These are phyloP conservation scores for Melastoma candidum DNA, from an alignment of 441 rosid species.

Conservation along the genomic window DNA sequence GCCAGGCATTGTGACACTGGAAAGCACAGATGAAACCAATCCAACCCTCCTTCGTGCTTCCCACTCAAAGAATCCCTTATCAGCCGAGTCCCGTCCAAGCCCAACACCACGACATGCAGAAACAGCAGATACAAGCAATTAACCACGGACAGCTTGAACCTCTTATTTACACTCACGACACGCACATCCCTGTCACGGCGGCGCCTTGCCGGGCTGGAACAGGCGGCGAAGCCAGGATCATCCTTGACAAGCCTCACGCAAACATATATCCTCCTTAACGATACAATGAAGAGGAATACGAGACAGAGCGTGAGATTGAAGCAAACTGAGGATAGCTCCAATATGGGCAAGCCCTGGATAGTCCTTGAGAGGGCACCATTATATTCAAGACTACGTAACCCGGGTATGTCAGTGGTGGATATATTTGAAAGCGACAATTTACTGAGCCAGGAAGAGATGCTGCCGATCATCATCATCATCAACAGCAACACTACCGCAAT, in stretches of 20 bases:
- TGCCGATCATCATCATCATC: too few species aligned
- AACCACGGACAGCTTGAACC: conserved; percentile 52
- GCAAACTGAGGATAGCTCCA: conserved; percentile 70
- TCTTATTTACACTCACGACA: conserved; percentile 28
- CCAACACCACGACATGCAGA: conserved; percentile 59
- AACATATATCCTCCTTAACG: conserved; percentile 53
- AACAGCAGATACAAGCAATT: conserved; percentile 73
- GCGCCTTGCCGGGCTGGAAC: conserved; percentile 36
- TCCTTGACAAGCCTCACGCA: conserved; percentile 64
- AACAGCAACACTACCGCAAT: too few species aligned
- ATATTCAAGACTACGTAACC: background rate
- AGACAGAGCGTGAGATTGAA: conserved; percentile 61
- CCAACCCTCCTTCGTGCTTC: conserved; percentile 19
- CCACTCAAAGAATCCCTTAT: conserved; percentile 34
- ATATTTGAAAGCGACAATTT: too few species aligned
- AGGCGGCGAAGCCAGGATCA: conserved; percentile 27
- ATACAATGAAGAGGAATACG: conserved; percentile 53
- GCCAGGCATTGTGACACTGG: conserved; percentile 72
- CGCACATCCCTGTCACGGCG: conserved; percentile 41
- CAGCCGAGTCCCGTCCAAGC: conserved; percentile 64
- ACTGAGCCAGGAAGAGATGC: too few species aligned
- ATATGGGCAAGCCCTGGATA: conserved; percentile 37
- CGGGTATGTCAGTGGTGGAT: too few species aligned
- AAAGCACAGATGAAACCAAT: conserved; percentile 44
- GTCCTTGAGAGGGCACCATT: conserved; percentile 19